Base-by-base conservation (phyloP, 306 rosid genomes). In the Cicer bijugum region DNA sequence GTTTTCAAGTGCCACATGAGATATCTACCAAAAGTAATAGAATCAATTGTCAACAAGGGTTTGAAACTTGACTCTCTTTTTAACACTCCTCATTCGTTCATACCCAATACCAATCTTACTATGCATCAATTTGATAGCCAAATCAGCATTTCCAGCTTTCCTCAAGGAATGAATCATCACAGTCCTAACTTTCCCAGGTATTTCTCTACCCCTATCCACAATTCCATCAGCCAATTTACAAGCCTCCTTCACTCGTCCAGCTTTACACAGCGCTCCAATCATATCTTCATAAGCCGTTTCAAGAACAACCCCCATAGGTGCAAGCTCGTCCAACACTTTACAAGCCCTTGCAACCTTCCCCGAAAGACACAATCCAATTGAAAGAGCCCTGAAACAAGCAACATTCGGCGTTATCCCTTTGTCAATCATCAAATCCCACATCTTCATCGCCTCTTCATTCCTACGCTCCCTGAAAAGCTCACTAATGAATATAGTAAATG, bases 221-320 rank as follows among this genome's bases (percentile, higher is more conserved):
- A 91, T 82, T 44, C 97, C 99, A 81, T 94, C 97, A 6, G 99
- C 96, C 80, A 94, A 83, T 58, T 91, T 91, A 88, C 97, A 94
- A 17, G 97, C 96, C 76, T 87, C 98, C 85, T 82, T 91, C 74
- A 88, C 63, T 7, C 93, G 91, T 12, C 93, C 86, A 0, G 87
- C 96, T 79, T 88, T 94, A 83, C 95, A 91, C 81, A 90, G 64
- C 50, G 75, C 90, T 39, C 80, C 83, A 80, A 92, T 83, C 98
- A 92, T 92, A 58, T 90, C 97, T 67, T 90, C 98, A 74, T 86
- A 90, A 52, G 93, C 93, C 0, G 84, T 79, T 78, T 87, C 97
- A 6, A 92, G 87, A 80, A 91, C 78, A 61, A 91, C 65, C 47
- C 97, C 97, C 92, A 84, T 86, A 12, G 96, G 96, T 4, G 96